Evolutionary conservation across 1,139 yeast genomes (phyloP).

Genomic region (Yamadazyma oceani): DNA sequence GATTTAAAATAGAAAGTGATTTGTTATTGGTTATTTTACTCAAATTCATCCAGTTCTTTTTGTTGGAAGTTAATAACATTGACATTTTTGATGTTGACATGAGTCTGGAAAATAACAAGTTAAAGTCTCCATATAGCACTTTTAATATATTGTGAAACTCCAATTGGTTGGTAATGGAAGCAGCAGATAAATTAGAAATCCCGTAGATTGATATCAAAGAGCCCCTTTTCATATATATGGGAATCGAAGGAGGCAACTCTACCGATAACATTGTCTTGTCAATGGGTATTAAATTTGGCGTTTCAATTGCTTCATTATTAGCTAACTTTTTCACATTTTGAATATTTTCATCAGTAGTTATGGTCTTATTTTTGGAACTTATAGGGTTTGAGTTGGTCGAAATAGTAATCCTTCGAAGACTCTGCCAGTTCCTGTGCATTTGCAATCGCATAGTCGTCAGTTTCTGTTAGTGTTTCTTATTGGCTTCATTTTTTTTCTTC

Average conservation of each 20-base stretch:
- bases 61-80: constrained; percentile 31
- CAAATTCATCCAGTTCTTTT: constrained; percentile 18
- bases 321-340: constrained; percentile 20
- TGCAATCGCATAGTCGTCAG: not conserved
- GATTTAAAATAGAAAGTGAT: constrained; percentile 27
- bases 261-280: constrained; percentile 46
- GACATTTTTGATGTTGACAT: constrained; percentile 51
- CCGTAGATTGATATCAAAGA: constrained; percentile 51
- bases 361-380: constrained; percentile 13
- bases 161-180: constrained; percentile 29
- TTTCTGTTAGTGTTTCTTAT: not conserved
- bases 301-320: constrained; percentile 19
- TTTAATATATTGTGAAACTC: constrained; percentile 39
- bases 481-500: too few relatives aligned
- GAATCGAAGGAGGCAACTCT: constrained; percentile 57
- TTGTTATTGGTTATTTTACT: constrained; percentile 17
- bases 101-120: constrained; percentile 44
- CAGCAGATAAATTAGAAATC: constrained; percentile 19
- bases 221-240: constrained; percentile 47
- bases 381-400: constrained; percentile 9
- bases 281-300: constrained; percentile 35
- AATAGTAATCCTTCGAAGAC: constrained; percentile 9
- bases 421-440: not conserved
- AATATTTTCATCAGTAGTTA: constrained; percentile 20
- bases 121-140: constrained; percentile 41